Evolutionary conservation across 2,329 filamentous ascomycete species (phyloP).

Genomic region (Pseudogymnoascus pannorum): DNA sequence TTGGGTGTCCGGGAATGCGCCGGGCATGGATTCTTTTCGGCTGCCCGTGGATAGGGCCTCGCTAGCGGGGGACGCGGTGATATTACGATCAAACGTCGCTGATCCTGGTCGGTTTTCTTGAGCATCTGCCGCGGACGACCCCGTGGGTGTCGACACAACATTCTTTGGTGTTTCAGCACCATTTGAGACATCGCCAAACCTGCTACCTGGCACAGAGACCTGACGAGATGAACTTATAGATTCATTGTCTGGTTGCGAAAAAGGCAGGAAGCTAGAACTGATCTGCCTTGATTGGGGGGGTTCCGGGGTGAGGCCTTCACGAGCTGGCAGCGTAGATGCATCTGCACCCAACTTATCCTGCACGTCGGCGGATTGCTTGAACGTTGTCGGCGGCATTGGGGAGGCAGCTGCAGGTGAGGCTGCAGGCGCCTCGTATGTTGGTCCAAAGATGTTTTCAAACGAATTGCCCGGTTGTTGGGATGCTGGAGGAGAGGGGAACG

Average conservation of each 20-base stretch:
- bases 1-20: constrained; percentile 44
- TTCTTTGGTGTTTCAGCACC: constrained; percentile 33
- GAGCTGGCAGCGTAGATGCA: constrained; percentile 33
- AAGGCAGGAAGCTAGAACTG: constrained; percentile 67
- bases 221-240: constrained; percentile 72
- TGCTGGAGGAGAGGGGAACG: constrained; percentile 32
- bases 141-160: constrained; percentile 25
- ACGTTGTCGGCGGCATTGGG: constrained; percentile 45
- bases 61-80: constrained; percentile 23
- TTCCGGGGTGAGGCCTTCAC: constrained; percentile 42
- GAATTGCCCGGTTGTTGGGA: constrained; percentile 50
- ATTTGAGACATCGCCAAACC: constrained; percentile 45
- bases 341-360: constrained; percentile 22
- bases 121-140: constrained; percentile 24
- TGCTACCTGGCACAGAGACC: constrained; percentile 64
- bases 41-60: constrained; percentile 21
- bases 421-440: constrained; percentile 46
- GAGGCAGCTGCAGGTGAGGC: constrained; percentile 32
- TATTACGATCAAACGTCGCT: constrained; percentile 25
- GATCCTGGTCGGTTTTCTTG: constrained; percentile 23
- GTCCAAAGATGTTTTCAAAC: constrained; percentile 83
- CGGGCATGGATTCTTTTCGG: constrained; percentile 37
- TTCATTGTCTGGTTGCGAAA: constrained; percentile 54
- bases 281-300: constrained; percentile 70
- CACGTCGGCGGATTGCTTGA: constrained; percentile 40